phyloP scores from a whole-genome alignment of 306 rosid genomes.

The Begonia peltatifolia region DNA sequence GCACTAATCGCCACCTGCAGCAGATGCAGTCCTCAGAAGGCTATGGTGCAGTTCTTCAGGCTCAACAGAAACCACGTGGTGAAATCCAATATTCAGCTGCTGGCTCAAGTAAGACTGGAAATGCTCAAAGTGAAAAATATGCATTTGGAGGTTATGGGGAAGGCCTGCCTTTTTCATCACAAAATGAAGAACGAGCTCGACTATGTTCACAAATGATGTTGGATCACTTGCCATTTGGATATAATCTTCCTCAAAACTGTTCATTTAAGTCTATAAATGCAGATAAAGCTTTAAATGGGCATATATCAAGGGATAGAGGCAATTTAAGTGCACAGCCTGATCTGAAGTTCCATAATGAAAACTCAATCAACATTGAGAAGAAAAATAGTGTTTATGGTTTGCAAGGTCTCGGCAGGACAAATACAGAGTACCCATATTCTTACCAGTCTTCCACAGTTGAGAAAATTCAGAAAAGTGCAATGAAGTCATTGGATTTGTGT shows the following conservation, averaged over 20 bases:
- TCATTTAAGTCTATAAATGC: slow-evolving; percentile 28
- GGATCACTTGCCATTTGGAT: slow-evolving; percentile 28
- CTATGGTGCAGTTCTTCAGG: slow-evolving; percentile 32
- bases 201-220: slow-evolving; percentile 43
- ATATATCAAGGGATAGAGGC: slow-evolving; percentile 25
- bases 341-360: too few relatives aligned
- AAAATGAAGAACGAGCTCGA: slow-evolving; percentile 44
- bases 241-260: slow-evolving; percentile 35
- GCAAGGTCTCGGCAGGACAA: slow-evolving; percentile 36
- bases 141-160: slow-evolving; percentile 40
- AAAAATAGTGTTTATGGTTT: slow-evolving; percentile 18
- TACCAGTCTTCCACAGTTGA: slow-evolving; percentile 38
- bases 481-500: slow-evolving; percentile 61
- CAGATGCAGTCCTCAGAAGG: slow-evolving; percentile 31
- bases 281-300: slow-evolving; percentile 5
- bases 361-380: slow-evolving; percentile 15
- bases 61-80: slow-evolving; percentile 44
- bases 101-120: slow-evolving; percentile 32
- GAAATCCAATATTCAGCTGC: slow-evolving; percentile 37
- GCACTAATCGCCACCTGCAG: slow-evolving; percentile 22
- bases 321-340: too few relatives aligned
- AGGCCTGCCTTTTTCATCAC: slow-evolving; percentile 35
- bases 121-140: slow-evolving; percentile 31
- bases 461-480: slow-evolving; percentile 26
- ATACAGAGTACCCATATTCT: slow-evolving; percentile 39